Evolutionary conservation across 1,139 yeast genomes (phyloP).

Genomic region (Saccharomyces pastorianus): DNA sequence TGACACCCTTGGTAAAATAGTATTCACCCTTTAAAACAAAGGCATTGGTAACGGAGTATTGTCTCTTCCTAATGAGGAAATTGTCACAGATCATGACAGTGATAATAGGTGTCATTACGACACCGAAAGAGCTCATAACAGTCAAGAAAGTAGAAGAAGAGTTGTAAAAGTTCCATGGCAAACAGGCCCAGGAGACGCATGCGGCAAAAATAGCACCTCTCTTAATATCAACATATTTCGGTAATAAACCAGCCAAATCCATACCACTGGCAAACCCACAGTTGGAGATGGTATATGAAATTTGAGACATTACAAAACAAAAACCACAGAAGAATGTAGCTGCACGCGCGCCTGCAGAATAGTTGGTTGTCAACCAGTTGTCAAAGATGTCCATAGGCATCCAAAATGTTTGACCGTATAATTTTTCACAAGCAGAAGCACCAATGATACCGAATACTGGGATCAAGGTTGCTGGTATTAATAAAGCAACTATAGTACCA

Average conservation of each 20-base stretch:
- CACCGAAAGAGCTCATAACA: slow-evolving; percentile 39
- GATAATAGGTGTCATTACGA: slow-evolving; percentile 39
- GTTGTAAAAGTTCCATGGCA: slow-evolving; percentile 44
- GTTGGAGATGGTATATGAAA: slow-evolving; percentile 42
- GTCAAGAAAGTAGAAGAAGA: slow-evolving; percentile 39
- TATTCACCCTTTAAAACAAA: slow-evolving; percentile 34
- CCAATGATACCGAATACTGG: slow-evolving; percentile 39
- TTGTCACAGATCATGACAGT: slow-evolving; percentile 39
- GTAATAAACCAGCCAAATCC: slow-evolving; percentile 43
- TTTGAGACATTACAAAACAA: slow-evolving; percentile 40
- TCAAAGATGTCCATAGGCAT: slow-evolving; percentile 33
- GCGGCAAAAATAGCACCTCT: slow-evolving; percentile 44
- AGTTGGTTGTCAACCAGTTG: slow-evolving; percentile 31
- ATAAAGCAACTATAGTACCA: slow-evolving; percentile 33
- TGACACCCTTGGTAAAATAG: slow-evolving; percentile 36
- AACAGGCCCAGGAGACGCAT: slow-evolving; percentile 37
- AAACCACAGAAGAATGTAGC: slow-evolving; percentile 42
- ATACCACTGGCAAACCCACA: slow-evolving; percentile 48
- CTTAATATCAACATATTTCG: slow-evolving; percentile 43
- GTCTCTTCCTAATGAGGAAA: slow-evolving; percentile 33
- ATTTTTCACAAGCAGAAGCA: slow-evolving; percentile 34
- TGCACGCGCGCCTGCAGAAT: slow-evolving; percentile 39
- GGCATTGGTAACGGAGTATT: slow-evolving; percentile 35
- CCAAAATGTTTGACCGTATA: slow-evolving; percentile 36
- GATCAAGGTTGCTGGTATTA: slow-evolving; percentile 36